Base-by-base conservation (phyloP, 371 early-diverging fungal species). In the Umbelopsis sp. region DNA sequence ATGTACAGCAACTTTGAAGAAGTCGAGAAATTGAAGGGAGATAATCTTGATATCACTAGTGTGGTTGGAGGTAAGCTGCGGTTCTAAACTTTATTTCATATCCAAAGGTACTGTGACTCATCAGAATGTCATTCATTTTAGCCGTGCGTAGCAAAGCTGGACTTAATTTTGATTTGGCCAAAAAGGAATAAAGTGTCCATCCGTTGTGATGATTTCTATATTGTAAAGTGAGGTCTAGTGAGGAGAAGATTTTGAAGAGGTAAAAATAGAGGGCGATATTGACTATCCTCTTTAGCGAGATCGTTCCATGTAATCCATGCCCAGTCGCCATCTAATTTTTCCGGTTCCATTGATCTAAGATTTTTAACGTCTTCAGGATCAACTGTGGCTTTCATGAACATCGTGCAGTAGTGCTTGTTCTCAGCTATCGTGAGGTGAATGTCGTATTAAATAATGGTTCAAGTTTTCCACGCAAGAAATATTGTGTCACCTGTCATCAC, bases 321-420 rank as follows among this genome's bases (percentile, higher is more conserved):
- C 90, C 90, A 90, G 16, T 73, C 79, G 16, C 80, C 76, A 38
- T 85, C 76, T 45, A 88, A 72, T 67, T 90, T 89, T 14, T 86
- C 68, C 53, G 89, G 89, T 44, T 90, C 90, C 82, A 88, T 84
- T 10, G 79, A 70, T 69, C 77, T 69, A 5, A 77, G 63, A 22
- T 70, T 38, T 10, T 32, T 18, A 16, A 72, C 41, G 63, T 70
- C 66, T 7, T 68, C 45, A 5, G 50, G 22, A 3, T 71, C 63
- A 4, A 81, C 78, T 9, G 67, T 53, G 24, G 73, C 79, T n/a
- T 77, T 70, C 74, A 91, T 76, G 70, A 91, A 91, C n/a, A 89
- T 71, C 0, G 88, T 88, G 18, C 89, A 85, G 69, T 91, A 91
- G 70, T 91, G 91, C 48, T 80, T 83, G 18, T 77, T 70, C 38